A percentile compares a stretch with the other conserved stretches of the same genome.
These are phyloP conservation scores for Stachybotrys echinatus DNA, from an alignment of 2,329 filamentous ascomycete species.

Conservation along the genomic window DNA sequence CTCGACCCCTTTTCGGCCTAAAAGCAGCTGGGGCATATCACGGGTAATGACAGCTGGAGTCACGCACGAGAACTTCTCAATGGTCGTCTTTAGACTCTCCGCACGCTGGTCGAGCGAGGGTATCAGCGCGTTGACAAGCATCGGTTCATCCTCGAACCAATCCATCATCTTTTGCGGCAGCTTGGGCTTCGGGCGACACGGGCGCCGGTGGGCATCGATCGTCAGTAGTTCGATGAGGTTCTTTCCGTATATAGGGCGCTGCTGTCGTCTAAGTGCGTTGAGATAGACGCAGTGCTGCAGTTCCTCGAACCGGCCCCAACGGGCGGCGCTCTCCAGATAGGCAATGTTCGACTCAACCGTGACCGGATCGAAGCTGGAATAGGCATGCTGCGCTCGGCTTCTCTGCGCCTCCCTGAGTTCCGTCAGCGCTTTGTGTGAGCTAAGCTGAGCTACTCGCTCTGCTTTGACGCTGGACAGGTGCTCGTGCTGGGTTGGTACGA, in stretches of 20 bases:
- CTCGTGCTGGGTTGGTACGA: constrained; percentile 70
- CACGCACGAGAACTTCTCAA: constrained; percentile 87
- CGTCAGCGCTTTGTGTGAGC: constrained; percentile 63
- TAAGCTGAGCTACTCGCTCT: constrained; percentile 58
- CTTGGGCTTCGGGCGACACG: constrained; percentile 54
- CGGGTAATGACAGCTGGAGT: constrained; percentile 84
- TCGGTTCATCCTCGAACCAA: constrained; percentile 71
- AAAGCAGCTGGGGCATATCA: constrained; percentile 63
- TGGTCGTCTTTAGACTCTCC: constrained; percentile 63
- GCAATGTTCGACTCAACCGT: constrained; percentile 65
- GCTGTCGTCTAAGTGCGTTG: constrained; percentile 74
- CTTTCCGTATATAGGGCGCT: constrained; percentile 75
- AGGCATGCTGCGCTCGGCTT: constrained; percentile 49
- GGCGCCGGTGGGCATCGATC: constrained; percentile 54
- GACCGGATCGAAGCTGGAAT: constrained; percentile 55
- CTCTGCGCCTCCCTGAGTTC: constrained; percentile 69
- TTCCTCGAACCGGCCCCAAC: constrained; percentile 69
- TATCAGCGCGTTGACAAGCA: constrained; percentile 60
- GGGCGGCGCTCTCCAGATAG: constrained; percentile 65
- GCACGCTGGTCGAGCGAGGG: constrained; percentile 70
- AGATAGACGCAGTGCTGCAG: constrained; percentile 76
- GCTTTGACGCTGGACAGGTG: constrained; percentile 49
- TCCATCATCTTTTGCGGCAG: constrained; percentile 59
- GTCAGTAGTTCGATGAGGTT: constrained; percentile 72
- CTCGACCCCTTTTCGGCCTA: constrained; percentile 56